Percentiles rank a stretch among this genome's conserved stretches.
Conservation (phyloP, 257 asterid genomes). For the Penstemon eatonii region DNA sequence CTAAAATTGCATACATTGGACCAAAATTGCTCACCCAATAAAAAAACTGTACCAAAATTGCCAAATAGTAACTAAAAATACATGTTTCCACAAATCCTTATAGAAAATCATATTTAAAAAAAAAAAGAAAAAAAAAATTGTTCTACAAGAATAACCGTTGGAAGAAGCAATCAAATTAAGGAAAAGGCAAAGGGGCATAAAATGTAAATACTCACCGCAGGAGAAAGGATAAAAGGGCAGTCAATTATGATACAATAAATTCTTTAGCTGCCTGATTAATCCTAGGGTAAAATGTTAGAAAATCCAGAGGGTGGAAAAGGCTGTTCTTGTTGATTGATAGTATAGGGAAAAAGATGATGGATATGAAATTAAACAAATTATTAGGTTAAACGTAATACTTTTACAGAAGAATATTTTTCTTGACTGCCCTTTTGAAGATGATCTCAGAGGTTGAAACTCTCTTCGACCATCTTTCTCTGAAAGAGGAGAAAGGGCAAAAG, state of each 20-base stretch:
- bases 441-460: conserved; percentile 80
- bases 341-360: conserved; percentile 12
- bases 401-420: conserved; percentile 29
- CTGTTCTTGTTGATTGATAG: background rate
- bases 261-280: conserved; percentile 19
- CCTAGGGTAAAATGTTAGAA: background rate
- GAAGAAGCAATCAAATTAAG: conserved; percentile 35
- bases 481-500: conserved; percentile 45
- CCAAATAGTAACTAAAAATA: background rate
- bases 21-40: too few relatives aligned
- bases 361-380: conserved; percentile 16
- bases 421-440: conserved; percentile 78
- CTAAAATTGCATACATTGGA: too few relatives aligned
- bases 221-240: conserved; percentile 39
- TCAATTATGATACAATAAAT: conserved; percentile 14
- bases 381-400: background rate
- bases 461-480: conserved; percentile 83
- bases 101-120: conserved; percentile 16
- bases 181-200: conserved; percentile 30
- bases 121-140: conserved; percentile 10
- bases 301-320: background rate
- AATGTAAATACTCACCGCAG: conserved; percentile 43
- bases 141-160: conserved; percentile 37
- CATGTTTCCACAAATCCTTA: conserved; percentile 26
- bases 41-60: too few relatives aligned